Conservation (phyloP, 192 early-diverging fungal genomes). For the Piromyces sp. region DNA sequence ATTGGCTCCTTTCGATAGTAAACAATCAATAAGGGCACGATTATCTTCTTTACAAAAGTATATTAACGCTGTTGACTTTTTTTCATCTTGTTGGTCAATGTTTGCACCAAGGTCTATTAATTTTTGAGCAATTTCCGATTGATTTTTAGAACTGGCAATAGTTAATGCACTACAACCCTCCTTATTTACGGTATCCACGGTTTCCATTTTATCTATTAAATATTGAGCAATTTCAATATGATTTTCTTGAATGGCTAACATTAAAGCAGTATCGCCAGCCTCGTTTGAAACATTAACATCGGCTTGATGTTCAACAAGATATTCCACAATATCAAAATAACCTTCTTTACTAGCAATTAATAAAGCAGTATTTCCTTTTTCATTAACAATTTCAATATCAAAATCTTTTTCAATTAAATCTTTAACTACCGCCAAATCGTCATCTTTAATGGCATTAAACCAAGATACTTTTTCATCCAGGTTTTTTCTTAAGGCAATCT, state of each 20-base stretch:
- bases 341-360: not conserved
- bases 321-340: not conserved
- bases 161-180: not conserved
- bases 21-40: not conserved
- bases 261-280: not conserved
- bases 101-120: not conserved
- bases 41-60: not conserved
- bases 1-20: not conserved
- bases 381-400: not conserved
- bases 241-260: not conserved
- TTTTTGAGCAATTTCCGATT: not conserved
- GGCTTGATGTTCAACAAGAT: not conserved
- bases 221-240: not conserved
- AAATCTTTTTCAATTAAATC: not conserved
- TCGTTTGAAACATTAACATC: not conserved
- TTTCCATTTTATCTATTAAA: not conserved
- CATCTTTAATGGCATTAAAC: not conserved
- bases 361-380: not conserved
- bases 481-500: not conserved
- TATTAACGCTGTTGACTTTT: not conserved
- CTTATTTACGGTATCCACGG: not conserved
- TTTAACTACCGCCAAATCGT: not conserved
- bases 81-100: not conserved
- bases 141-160: not conserved
- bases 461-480: not conserved